Conservation (phyloP, 202 grass and related monocot species). For the Digitaria exilis region DNA sequence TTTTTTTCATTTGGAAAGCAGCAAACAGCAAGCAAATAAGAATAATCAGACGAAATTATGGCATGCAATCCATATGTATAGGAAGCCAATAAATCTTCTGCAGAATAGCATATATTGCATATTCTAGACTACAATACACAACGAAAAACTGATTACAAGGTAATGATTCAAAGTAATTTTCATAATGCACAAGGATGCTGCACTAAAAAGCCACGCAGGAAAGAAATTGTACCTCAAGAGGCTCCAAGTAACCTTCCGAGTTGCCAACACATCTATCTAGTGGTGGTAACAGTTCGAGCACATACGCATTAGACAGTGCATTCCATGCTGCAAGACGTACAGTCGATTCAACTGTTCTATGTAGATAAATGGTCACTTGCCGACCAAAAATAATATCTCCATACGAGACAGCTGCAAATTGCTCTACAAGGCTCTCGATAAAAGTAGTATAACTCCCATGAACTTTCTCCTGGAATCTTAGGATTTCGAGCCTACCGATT, state of each 20-base stretch:
- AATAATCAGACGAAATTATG: neutral
- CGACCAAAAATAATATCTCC: constrained; percentile 81
- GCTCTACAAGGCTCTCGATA: constrained; percentile 75
- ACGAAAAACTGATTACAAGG: neutral
- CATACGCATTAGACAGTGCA: constrained; percentile 66
- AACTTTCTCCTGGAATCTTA: constrained; percentile 82
- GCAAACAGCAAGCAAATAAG: neutral
- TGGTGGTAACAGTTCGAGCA: constrained; percentile 82
- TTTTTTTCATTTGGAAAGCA: neutral
- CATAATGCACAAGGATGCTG: constrained; percentile 7
- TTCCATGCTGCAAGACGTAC: constrained; percentile 80
- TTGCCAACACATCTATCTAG: constrained; percentile 74
- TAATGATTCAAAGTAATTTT: constrained; percentile 9
- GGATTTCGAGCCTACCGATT: constrained; percentile 41
- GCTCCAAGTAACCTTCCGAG: constrained; percentile 74
- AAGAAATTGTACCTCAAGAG: constrained; percentile 71
- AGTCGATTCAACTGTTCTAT: constrained; percentile 59
- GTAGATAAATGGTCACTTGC: constrained; percentile 91
- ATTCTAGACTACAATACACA: neutral
- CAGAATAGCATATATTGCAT: neutral
- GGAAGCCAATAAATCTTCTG: constrained; percentile 16
- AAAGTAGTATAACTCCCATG: constrained; percentile 92
- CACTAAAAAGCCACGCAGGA: constrained; percentile 4
- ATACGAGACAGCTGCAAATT: constrained; percentile 85
- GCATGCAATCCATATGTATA: constrained; percentile 2